phyloP scores from a whole-genome alignment of 331 rosid genomes.

The Malus hybrid region DNA sequence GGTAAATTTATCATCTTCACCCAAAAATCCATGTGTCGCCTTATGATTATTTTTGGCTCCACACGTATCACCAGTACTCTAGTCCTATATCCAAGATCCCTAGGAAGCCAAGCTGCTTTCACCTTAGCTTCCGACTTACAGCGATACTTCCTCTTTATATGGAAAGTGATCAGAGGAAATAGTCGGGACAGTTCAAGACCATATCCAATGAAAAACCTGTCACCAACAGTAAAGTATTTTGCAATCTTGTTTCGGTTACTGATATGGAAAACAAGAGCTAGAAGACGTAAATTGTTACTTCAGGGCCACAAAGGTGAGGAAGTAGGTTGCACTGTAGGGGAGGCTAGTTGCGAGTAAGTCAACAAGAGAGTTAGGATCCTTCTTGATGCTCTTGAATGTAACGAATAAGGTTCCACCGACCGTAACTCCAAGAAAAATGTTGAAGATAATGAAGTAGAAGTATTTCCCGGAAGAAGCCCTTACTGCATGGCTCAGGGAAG shows the following conservation, averaged over 20 bases:
- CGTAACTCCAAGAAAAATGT: slow-evolving; percentile 80
- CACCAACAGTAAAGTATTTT: not conserved
- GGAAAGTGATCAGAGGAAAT: slow-evolving; percentile 80
- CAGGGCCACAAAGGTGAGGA: slow-evolving; percentile 88
- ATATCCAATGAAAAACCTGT: slow-evolving; percentile 78
- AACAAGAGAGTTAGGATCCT: slow-evolving; percentile 29
- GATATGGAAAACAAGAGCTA: not conserved
- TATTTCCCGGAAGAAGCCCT: slow-evolving; percentile 93
- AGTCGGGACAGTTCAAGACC: slow-evolving; percentile 84
- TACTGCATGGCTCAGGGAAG: slow-evolving; percentile 63
- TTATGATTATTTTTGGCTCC: too few species aligned
- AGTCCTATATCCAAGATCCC: slow-evolving; percentile 78
- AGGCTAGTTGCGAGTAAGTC: slow-evolving; percentile 50
- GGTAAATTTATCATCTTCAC: too few species aligned
- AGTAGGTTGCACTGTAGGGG: slow-evolving; percentile 72
- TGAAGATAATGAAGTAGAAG: slow-evolving; percentile 66
- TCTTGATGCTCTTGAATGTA: slow-evolving; percentile 48
- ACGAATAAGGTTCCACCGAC: slow-evolving; percentile 62
- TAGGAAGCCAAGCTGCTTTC: slow-evolving; percentile 84
- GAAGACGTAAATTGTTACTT: slow-evolving; percentile 20
- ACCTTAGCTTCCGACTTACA: slow-evolving; percentile 82
- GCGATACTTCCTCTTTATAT: slow-evolving; percentile 68
- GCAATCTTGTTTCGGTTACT: not conserved
- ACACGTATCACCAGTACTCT: too few species aligned
- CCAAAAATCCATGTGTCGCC: too few species aligned